Evolutionary conservation across 1,284 basidiomycete genomes (phyloP), one percentile per base, ranked within the genome.

Genomic region (Ganoderma lingzhi): DNA sequence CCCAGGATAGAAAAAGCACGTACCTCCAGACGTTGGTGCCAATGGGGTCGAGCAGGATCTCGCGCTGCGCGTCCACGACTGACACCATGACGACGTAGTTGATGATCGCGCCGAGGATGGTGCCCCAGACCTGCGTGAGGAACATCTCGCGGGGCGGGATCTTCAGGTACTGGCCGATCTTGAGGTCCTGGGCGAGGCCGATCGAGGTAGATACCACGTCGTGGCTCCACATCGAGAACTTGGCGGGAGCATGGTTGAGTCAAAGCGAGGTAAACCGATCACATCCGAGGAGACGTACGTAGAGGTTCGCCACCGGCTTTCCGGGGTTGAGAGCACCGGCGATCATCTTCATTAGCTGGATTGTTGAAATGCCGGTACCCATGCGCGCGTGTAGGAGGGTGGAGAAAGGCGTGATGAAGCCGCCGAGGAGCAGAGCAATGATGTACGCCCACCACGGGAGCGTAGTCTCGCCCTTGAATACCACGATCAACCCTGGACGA

Each of bases 161-260:
- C 82, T 94, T 93, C 68, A 91, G 80, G 80, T 94, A 93, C 76
- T 93, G 91, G 2, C 91, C 92, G 71, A 94, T 84, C 80, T 94
- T 94, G 32, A 56, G 53, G 15, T 56, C 53, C 53, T 56, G 53
- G 2, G 53, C 53, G 10, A 89, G 78, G 64, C 78, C 76, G 68
- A 89, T 84, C 4, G 86, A 87, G n/a, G 84, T 86, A 0, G 80
- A 76, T 3, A 89, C 80, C 51, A 88, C 85, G 72, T 88, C 87
- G 71, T 89, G 87, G 73, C 87, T 88, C 88, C 88, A 88, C 87
- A 88, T 88, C 0, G 87, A 86, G 78, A 89, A 89, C 87, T 89
- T 37, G 2, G 12, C n/a, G 30, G 1, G 23, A 35, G 3, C 23
- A 23, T 23, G 10, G 28, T n/a, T 19, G 45, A 5, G n/a, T n/a